Base-by-base conservation (phyloP, 2,329 filamentous ascomycete species). In the Penicillium janthinellum region DNA sequence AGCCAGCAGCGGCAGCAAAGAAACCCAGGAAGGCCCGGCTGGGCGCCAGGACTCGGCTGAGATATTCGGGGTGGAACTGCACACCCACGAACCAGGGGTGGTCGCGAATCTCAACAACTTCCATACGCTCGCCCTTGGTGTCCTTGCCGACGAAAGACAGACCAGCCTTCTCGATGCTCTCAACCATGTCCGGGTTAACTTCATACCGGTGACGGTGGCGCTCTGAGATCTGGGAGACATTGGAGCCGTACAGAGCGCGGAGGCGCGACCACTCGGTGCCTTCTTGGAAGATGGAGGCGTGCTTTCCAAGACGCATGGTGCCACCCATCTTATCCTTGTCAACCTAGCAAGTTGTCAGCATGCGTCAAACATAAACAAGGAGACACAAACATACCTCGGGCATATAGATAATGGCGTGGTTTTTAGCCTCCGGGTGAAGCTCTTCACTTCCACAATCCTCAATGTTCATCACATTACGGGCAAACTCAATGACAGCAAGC, bases 161-260 rank as follows among this genome's bases (percentile, higher is more conserved):
- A 0, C 92, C 92, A 5, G 83, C 86, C 48, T 84, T 78, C 64
- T 91, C 84, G 3, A 96, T 81, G 35, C 78, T 78, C 4, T 89
- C 86, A 54, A 96, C 86, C 70, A 89, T 88, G 11, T 86, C 84
- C 0, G 92, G 92, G 78, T 96, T 96, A 65, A 96, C 90, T 79
- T 96, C 92, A 74, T 96, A 96, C 39, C 92, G 86, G 77, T 96
- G 92, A 61, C 92, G 87, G 76, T 96, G 92, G 53, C 92, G 86
- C 81, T 96, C 92, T 59, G 83, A 77, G 45, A 90, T 83, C 17
- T 80, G 75, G 1, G 77, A 61, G 52, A 70, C 79, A 1, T 79
- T 77, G 10, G 58, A 45, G 3, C 88, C 89, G 74, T 96, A 96
- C 10, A 96, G 79, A 7, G 85, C 84, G 15, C 91, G 88, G 28